Evolutionary conservation across 202 grass and related monocot genomes (phyloP).

Genomic region (Carex arenaria): DNA sequence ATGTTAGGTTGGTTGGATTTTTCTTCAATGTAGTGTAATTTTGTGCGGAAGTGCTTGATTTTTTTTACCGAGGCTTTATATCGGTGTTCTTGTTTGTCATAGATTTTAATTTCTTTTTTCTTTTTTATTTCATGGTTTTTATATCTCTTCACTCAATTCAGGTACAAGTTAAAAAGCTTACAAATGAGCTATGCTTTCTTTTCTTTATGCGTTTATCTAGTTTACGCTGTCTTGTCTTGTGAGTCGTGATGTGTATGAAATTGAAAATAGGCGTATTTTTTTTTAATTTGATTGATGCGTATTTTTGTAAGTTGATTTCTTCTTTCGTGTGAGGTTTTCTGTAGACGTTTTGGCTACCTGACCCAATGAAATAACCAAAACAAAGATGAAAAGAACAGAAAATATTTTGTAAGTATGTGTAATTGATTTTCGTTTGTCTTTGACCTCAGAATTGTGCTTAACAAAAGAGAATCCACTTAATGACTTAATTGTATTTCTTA

Average conservation of each 20-base stretch:
- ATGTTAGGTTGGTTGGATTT: slow-evolving; percentile 20
- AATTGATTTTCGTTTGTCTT: background rate
- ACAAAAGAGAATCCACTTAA: background rate
- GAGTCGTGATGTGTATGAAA: background rate
- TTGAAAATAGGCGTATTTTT: background rate
- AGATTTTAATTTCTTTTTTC: background rate
- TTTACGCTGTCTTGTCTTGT: background rate
- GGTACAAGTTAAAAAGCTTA: background rate
- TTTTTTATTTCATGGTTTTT: background rate
- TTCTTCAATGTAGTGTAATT: slow-evolving; percentile 4
- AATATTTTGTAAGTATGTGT: background rate
- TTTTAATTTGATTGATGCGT: background rate
- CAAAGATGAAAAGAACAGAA: background rate
- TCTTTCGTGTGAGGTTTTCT: background rate
- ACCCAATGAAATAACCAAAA: background rate
- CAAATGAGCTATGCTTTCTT: background rate
- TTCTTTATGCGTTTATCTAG: background rate
- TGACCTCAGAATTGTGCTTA: background rate
- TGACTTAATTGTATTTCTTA: background rate
- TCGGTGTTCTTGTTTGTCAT: slow-evolving; percentile 6
- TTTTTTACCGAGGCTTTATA: background rate
- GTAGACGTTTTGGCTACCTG: background rate
- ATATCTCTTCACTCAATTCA: background rate
- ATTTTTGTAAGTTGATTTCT: background rate
- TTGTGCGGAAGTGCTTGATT: slow-evolving; percentile 9